Evolutionary conservation across 345 rosid genomes (phyloP), one percentile per base, ranked within the genome.

Genomic region (Populus nigra): DNA sequence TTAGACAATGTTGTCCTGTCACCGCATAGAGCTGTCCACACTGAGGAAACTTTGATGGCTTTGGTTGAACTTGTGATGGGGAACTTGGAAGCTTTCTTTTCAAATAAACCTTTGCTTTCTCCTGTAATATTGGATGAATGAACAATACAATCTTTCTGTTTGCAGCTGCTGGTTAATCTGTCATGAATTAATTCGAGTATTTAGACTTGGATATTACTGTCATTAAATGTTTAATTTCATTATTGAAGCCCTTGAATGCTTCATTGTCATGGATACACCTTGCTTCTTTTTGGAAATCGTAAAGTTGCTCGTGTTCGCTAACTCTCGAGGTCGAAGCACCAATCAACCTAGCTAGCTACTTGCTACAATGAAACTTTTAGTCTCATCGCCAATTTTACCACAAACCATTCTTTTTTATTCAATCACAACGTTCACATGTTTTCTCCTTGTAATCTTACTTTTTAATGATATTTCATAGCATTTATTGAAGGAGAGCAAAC

Each of bases 1-100:
- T n/a, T 74, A 50, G 75, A 74, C 22, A 74, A 79, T 35, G 91
- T 65, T 27, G 61, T 65, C 49, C 61, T 74, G 17, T 65, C 68
- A 0, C 69, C 70, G 6, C 65, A 71, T 17, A 29, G 27, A 25
- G 74, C 74, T 6, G 74, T 31, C 38, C 41, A 35, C 41, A 73
- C 67, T 10, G 25, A 18, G 27, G 67, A 73, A 73, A 55, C 10
- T 35, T 35, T 73, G 29, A 35, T 36, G 49, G n/a, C 6, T 73
- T 73, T 55, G 15, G 10, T 41, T 36, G 67, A 73, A 18, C 67
- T 73, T 33, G 75, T 57, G 22, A 57, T 57, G 5, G 67, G 75
- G 65, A 57, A 73, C 35, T 13, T 57, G 75, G 75, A 73, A 73
- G 75, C 75, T n/a, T 72, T 55, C 47, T 72, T 57, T 36, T 73